Evolutionary conservation across 805 yeast species (phyloP).

Genomic region (Ogataea sp.): DNA sequence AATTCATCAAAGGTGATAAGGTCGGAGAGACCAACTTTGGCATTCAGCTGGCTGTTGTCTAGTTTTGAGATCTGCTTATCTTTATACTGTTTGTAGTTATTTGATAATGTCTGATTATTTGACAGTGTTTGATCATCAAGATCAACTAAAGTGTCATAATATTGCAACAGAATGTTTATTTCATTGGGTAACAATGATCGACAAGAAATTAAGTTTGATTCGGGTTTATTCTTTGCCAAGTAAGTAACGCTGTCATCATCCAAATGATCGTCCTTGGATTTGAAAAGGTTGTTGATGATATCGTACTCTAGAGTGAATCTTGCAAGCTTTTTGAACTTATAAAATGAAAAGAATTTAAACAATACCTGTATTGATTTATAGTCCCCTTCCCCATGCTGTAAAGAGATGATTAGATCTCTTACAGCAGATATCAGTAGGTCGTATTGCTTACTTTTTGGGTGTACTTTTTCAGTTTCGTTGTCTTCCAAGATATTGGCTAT

Average conservation of each 20-base stretch:
- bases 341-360: conserved; percentile 40
- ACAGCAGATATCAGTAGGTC: conserved; percentile 24
- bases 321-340: conserved; percentile 40
- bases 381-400: conserved; percentile 65
- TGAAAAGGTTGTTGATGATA: conserved; percentile 29
- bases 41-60: conserved; percentile 2
- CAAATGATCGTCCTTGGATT: conserved; percentile 11
- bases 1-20: conserved; percentile 11
- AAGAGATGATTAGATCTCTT: conserved; percentile 58
- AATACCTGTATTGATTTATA: conserved; percentile 41
- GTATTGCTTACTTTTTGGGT: conserved; percentile 9
- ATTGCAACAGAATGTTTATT: conserved; percentile 11
- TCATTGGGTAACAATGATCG: conserved; percentile 27
- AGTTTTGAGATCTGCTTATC: conserved; percentile 1
- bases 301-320: conserved; percentile 55
- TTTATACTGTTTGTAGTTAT: not conserved
- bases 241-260: conserved; percentile 1
- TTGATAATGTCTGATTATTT: not conserved
- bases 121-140: conserved; percentile 9
- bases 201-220: too few relatives aligned
- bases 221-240: too few relatives aligned
- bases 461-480: conserved; percentile 4
- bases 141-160: conserved; percentile 11
- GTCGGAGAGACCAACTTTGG: conserved; percentile 6
- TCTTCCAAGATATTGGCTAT: not conserved